Evolutionary conservation across 352 stramenopile species (phyloP).

Genomic region (Globisporangium carolinianum): DNA sequence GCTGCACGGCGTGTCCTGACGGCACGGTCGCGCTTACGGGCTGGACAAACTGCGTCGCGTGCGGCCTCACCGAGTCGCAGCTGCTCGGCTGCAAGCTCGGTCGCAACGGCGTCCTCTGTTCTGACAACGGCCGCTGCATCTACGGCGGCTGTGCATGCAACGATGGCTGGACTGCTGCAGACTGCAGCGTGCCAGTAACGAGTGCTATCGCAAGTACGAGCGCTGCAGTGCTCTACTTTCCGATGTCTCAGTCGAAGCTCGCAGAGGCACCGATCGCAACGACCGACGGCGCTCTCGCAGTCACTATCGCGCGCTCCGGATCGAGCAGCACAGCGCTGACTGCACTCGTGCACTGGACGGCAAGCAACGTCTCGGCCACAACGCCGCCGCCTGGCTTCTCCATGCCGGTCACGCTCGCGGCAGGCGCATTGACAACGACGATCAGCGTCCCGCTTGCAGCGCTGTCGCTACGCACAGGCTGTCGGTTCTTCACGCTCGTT

Average conservation of each 20-base stretch:
- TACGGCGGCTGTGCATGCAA: conserved; percentile 46
- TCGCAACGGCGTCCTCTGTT: conserved; percentile 53
- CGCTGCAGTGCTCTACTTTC: conserved; percentile 44
- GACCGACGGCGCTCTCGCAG: conserved; percentile 11
- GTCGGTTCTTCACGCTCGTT: conserved; percentile 27
- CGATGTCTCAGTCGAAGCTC: conserved; percentile 16
- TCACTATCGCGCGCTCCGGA: conserved; percentile 29
- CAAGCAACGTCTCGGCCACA: conserved; percentile 24
- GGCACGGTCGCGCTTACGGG: conserved; percentile 37
- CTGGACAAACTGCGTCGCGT: conserved; percentile 55
- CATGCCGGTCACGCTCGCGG: conserved; percentile 14
- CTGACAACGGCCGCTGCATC: conserved; percentile 41
- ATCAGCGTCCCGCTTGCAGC: conserved; percentile 19
- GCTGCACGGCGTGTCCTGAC: conserved; percentile 28
- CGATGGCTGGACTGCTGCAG: conserved; percentile 28
- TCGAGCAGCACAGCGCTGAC: conserved; percentile 12
- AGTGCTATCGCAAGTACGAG: not conserved
- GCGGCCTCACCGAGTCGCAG: conserved; percentile 13
- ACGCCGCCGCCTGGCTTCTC: conserved; percentile 11
- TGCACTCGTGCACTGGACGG: conserved; percentile 17
- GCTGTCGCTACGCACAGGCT: conserved; percentile 23
- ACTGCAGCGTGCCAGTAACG: conserved; percentile 25
- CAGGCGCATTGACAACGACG: conserved; percentile 16
- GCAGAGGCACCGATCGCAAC: conserved; percentile 11
- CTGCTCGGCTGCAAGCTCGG: conserved; percentile 33